Base-by-base conservation (phyloP, 1,284 basidiomycete species). In the Xerocomus minutiporus region DNA sequence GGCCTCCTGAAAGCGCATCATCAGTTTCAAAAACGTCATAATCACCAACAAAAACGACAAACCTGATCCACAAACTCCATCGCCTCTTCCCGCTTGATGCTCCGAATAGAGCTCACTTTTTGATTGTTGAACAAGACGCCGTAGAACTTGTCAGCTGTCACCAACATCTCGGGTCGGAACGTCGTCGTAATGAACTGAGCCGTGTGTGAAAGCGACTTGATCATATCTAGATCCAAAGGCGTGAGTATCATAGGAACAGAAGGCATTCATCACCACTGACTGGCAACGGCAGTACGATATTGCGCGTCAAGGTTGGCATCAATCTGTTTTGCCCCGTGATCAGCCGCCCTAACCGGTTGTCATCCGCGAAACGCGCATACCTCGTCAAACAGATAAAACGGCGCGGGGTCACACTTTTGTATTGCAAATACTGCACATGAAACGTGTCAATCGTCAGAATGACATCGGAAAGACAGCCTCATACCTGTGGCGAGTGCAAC, bases 321-420 rank as follows among this genome's bases (percentile, higher is more conserved):
- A 65, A 98, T 98, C 86, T 88, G 51, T 58, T 7, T 23, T 11
- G 35, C 31, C 7, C 23, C 44, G 20, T 39, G 17, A 42, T 54
- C 2, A 60, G 40, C 41, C 20, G 13, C 12, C 5, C 3, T 50
- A 28, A 40, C 38, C 20, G 9, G 20, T 25, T 20, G 23, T 42
- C 42, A 26, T 31, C 15, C 51, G 38, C 17, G 20, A 9, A 48
- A 48, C 25, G 40, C 45, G 8, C 70, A 35, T 60, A 86, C 87
- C 79, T 99, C 97, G 69, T 99, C 97, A 67, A 99, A 99, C n/a
- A 99, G 79, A 72, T 99, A 99, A 76, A 99, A 99, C 1, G 97
- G 97, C 0, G 97, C 97, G 1, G 97, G 97, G 66, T 99, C 97
- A 70, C 95, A 98, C 72, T 97, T 97, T 70, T 99, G 97, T 62